Conservation (phyloP, 202 grass and related monocot species). For the Hordeum pubiflorum region DNA sequence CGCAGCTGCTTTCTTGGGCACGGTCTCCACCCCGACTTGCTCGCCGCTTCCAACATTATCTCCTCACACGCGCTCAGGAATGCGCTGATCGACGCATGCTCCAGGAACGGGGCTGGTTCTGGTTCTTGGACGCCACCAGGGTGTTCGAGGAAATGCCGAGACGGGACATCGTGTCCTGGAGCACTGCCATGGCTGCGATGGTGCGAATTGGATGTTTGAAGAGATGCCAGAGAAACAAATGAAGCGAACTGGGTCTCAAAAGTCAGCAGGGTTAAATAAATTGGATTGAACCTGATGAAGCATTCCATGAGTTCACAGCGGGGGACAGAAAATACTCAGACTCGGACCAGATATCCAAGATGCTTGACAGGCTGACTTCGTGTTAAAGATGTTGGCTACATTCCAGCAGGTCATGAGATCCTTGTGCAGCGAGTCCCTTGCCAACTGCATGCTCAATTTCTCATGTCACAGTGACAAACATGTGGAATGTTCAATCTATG, state of each 20-base stretch:
- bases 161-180: conserved; percentile 53
- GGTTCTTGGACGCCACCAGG: conserved; percentile 25
- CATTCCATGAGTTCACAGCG: conserved; percentile 52
- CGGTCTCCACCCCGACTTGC: conserved; percentile 35
- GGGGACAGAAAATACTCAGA: conserved; percentile 43
- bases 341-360: conserved; percentile 29
- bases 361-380: conserved; percentile 39
- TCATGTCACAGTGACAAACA: not conserved
- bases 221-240: conserved; percentile 55
- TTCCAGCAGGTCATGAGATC: conserved; percentile 27
- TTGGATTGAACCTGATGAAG: conserved; percentile 50
- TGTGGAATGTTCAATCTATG: conserved; percentile 4
- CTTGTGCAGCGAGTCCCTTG: conserved; percentile 19
- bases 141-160: conserved; percentile 49
- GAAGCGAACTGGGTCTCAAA: conserved; percentile 37
- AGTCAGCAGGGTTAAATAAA: conserved; percentile 33
- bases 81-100: conserved; percentile 46
- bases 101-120: conserved; percentile 27
- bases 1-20: conserved; percentile 38
- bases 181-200: conserved; percentile 44
- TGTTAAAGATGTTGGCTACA: conserved; percentile 32
- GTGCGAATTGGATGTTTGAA: conserved; percentile 31
- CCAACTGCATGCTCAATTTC: not conserved
- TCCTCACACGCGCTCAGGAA: conserved; percentile 57
- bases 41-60: conserved; percentile 48